These are phyloP conservation scores for Backusella parvicylindrica DNA, from an alignment of 192 early-diverging fungal species.

Conservation along the genomic window DNA sequence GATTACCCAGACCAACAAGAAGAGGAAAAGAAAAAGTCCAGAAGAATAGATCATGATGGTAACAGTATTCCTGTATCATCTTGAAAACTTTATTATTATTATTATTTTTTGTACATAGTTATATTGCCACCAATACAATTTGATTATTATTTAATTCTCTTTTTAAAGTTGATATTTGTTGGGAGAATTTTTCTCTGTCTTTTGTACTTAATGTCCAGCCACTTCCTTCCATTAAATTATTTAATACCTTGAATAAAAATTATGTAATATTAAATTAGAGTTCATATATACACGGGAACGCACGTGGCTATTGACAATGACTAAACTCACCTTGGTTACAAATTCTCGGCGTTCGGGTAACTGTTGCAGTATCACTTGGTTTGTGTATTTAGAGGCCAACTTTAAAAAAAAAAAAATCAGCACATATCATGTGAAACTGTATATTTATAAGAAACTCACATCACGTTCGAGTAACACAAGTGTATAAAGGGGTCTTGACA, in stretches of 20 bases:
- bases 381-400: constrained; percentile 54
- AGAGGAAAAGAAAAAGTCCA: background rate
- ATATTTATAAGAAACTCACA: constrained; percentile 7
- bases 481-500: constrained; percentile 75
- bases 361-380: constrained; percentile 53
- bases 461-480: constrained; percentile 73
- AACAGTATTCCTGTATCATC: constrained; percentile 11
- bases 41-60: background rate
- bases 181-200: constrained; percentile 67
- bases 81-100: background rate
- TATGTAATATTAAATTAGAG: constrained; percentile 6
- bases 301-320: constrained; percentile 25
- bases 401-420: constrained; percentile 18
- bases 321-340: constrained; percentile 34
- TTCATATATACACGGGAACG: constrained; percentile 39
- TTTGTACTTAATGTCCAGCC: constrained; percentile 44
- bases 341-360: constrained; percentile 41
- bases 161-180: constrained; percentile 51
- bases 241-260: constrained; percentile 37
- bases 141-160: constrained; percentile 39
- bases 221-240: constrained; percentile 60
- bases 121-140: constrained; percentile 19
- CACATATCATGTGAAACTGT: constrained; percentile 33
- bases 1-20: background rate
- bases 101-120: background rate